Conservation (phyloP, 495 filamentous ascomycete genomes). For the Physcia stellaris region DNA sequence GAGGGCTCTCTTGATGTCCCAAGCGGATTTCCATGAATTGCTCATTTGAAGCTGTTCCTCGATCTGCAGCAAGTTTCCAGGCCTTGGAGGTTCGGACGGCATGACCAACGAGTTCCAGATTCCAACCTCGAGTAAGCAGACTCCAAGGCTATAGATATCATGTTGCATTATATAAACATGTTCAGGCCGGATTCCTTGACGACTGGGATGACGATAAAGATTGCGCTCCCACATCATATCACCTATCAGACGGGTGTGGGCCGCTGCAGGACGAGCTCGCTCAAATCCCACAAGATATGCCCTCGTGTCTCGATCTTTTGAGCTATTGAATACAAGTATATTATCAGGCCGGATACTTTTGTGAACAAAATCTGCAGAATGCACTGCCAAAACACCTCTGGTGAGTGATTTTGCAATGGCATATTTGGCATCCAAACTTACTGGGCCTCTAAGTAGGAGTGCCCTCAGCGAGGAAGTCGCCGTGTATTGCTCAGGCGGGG, state of each 20-base stretch:
- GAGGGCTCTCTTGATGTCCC: constrained; percentile 24
- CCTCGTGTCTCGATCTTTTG: background rate
- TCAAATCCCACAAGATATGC: constrained; percentile 31
- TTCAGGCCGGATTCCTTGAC: constrained; percentile 22
- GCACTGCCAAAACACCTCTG: constrained; percentile 25
- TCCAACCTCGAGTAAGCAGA: constrained; percentile 32
- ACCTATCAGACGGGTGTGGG: constrained; percentile 11
- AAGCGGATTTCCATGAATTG: constrained; percentile 3
- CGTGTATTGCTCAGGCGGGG: constrained; percentile 14
- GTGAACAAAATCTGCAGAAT: constrained; percentile 29
- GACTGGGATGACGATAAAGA: constrained; percentile 28
- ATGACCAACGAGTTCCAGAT: constrained; percentile 24
- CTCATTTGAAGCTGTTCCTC: constrained; percentile 4
- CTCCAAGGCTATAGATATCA: constrained; percentile 36
- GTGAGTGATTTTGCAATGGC: constrained; percentile 22
- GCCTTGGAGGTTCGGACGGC: background rate
- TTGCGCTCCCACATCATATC: constrained; percentile 24
- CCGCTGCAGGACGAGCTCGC: constrained; percentile 15
- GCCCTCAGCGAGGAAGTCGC: constrained; percentile 6
- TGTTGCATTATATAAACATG: constrained; percentile 30
- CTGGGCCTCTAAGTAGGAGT: constrained; percentile 7
- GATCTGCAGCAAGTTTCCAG: background rate
- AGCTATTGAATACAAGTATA: constrained; percentile 20
- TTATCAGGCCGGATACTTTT: constrained; percentile 34
- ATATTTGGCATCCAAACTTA: constrained; percentile 15